These are phyloP conservation scores for Cladosporium sphaerospermum DNA, from an alignment of 2,329 filamentous ascomycete species.

Conservation along the genomic window DNA sequence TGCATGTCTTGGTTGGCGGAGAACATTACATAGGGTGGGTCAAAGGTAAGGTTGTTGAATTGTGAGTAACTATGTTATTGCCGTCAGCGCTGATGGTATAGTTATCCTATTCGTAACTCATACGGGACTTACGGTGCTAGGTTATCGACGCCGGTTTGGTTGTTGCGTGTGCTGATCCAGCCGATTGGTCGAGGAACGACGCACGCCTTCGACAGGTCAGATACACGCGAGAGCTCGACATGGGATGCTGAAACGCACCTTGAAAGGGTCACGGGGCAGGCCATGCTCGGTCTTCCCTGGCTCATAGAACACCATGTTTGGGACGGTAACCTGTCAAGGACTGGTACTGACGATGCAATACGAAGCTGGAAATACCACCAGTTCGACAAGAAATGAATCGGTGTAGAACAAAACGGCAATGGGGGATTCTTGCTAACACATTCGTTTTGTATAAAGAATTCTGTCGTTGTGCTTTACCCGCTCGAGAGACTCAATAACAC, in stretches of 20 bases:
- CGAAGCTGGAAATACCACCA: not conserved
- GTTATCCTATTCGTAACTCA: too few species aligned
- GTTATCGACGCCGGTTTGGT: slow-evolving; percentile 41
- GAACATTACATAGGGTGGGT: slow-evolving; percentile 60
- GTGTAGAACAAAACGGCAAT: not conserved
- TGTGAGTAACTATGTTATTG: slow-evolving; percentile 41
- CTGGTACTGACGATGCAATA: not conserved
- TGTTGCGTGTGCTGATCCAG: slow-evolving; percentile 52
- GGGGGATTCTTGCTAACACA: not conserved
- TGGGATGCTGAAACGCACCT: slow-evolving; percentile 23
- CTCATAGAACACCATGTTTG: slow-evolving; percentile 45
- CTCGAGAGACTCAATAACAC: not conserved
- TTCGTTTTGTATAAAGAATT: not conserved
- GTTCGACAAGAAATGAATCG: not conserved
- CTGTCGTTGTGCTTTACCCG: not conserved
- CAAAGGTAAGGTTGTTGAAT: slow-evolving; percentile 59
- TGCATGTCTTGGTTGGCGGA: slow-evolving; percentile 49
- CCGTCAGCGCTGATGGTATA: not conserved
- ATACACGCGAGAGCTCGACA: not conserved
- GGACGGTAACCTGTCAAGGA: not conserved
- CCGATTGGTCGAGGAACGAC: slow-evolving; percentile 57
- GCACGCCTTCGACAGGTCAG: slow-evolving; percentile 39
- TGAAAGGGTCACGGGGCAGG: slow-evolving; percentile 51
- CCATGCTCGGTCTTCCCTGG: slow-evolving; percentile 48
- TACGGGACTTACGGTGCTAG: slow-evolving; percentile 41